phyloP scores from a whole-genome alignment of 2,329 filamentous ascomycete species.

The Xylaria sp. region DNA sequence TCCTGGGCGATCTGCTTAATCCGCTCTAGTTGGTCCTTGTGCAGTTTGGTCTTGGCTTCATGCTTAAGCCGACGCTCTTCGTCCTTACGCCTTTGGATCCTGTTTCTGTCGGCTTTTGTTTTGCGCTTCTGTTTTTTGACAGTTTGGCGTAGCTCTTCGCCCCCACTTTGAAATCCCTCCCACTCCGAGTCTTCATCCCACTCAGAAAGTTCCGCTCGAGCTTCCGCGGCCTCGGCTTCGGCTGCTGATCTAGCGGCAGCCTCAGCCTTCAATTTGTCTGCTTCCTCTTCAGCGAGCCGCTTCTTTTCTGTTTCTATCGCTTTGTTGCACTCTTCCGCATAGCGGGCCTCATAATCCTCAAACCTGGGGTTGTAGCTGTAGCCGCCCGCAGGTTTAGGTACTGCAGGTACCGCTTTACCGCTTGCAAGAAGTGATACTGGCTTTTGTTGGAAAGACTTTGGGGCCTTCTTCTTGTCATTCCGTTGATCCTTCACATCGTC shows the following conservation, averaged over 20 bases:
- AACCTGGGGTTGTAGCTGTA: slow-evolving; percentile 94
- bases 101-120: slow-evolving; percentile 85
- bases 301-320: slow-evolving; percentile 80
- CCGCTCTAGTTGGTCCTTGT: slow-evolving; percentile 71
- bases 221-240: slow-evolving; percentile 75
- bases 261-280: slow-evolving; percentile 70
- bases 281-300: slow-evolving; percentile 69
- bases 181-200: slow-evolving; percentile 91
- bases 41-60: slow-evolving; percentile 75
- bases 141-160: slow-evolving; percentile 67
- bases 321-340: slow-evolving; percentile 76
- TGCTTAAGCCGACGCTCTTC: slow-evolving; percentile 78
- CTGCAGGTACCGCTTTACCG: slow-evolving; percentile 79
- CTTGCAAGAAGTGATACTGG: slow-evolving; percentile 83
- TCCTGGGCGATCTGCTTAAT: slow-evolving; percentile 74
- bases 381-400: slow-evolving; percentile 78
- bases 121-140: slow-evolving; percentile 83
- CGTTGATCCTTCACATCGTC: slow-evolving; percentile 45
- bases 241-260: slow-evolving; percentile 72
- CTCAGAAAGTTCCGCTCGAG: slow-evolving; percentile 66
- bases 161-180: slow-evolving; percentile 87
- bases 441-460: slow-evolving; percentile 74
- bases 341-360: slow-evolving; percentile 79
- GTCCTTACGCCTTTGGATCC: slow-evolving; percentile 85
- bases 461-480: slow-evolving; percentile 67